Evolutionary conservation across 1,284 basidiomycete genomes (phyloP).

Genomic region (Wallemia hederae): DNA sequence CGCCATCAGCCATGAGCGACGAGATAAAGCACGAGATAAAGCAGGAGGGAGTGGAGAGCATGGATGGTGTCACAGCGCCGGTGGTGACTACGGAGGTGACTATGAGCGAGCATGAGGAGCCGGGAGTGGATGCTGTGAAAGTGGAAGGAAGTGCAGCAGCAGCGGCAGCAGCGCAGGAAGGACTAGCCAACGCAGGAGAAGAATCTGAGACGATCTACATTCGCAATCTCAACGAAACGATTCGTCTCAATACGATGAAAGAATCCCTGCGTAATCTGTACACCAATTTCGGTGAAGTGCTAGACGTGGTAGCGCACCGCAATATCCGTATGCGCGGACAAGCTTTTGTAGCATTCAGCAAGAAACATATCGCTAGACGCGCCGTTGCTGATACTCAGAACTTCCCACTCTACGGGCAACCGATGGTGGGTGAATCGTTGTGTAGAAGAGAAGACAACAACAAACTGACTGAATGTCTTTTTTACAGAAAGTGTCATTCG

Average conservation of each 20-base stretch:
- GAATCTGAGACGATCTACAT: slow-evolving; percentile 2
- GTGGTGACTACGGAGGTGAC: no score
- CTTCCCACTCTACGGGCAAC: slow-evolving; percentile 86
- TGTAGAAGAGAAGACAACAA: slow-evolving; percentile 1
- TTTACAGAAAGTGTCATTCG: slow-evolving; percentile 67
- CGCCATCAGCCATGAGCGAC: no score
- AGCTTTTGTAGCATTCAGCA: slow-evolving; percentile 77
- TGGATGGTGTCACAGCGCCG: no score
- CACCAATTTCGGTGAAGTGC: slow-evolving; percentile 67
- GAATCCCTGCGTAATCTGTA: slow-evolving; percentile 63
- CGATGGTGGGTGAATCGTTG: slow-evolving; percentile 45
- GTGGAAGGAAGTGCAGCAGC: no score
- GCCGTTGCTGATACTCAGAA: slow-evolving; percentile 73
- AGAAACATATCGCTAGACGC: slow-evolving; percentile 47
- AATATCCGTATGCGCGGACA: slow-evolving; percentile 94
- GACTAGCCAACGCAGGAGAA: background rate
- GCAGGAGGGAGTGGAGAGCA: no score
- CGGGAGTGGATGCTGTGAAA: no score
- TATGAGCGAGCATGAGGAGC: no score
- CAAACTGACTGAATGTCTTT: slow-evolving; percentile 3
- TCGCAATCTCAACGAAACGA: slow-evolving; percentile 1
- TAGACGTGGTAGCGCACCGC: slow-evolving; percentile 69
- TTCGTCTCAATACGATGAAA: slow-evolving; percentile 26
- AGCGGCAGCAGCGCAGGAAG: background rate
- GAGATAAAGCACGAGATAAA: no score